phyloP scores from a whole-genome alignment of 1,284 basidiomycete species.

The Leccinum griseonigrum region DNA sequence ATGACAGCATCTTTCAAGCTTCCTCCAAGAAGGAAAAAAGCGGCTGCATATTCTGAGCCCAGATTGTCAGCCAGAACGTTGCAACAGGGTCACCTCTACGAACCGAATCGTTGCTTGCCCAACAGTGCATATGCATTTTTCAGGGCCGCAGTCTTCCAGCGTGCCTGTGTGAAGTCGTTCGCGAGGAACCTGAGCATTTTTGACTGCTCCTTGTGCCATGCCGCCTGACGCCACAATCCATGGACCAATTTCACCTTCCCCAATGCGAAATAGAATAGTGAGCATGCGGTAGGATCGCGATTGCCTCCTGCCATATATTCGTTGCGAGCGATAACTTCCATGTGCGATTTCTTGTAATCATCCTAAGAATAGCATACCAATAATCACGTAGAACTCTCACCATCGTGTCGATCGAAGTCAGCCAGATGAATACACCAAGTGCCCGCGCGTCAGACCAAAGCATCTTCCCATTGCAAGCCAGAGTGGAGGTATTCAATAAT shows the following conservation, averaged over 20 bases:
- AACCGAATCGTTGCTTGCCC: slow-evolving; percentile 90
- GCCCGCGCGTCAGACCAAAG: slow-evolving; percentile 85
- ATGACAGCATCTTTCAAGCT: slow-evolving; percentile 89
- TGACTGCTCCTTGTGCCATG: slow-evolving; percentile 89
- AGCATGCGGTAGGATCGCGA: slow-evolving; percentile 87
- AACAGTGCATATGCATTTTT: slow-evolving; percentile 97
- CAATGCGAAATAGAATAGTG: slow-evolving; percentile 92
- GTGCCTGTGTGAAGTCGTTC: slow-evolving; percentile 84
- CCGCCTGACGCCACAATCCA: slow-evolving; percentile 93
- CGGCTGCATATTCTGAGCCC: slow-evolving; percentile 85
- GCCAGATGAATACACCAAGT: slow-evolving; percentile 87
- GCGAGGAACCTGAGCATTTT: slow-evolving; percentile 91
- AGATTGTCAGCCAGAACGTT: slow-evolving; percentile 9
- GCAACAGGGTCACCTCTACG: slow-evolving; percentile 25
- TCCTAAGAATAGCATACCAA: slow-evolving; percentile 3
- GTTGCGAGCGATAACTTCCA: slow-evolving; percentile 91
- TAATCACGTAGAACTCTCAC: slow-evolving; percentile 44
- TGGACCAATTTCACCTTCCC: slow-evolving; percentile 91
- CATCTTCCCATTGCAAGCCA: slow-evolving; percentile 81
- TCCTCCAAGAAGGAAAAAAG: slow-evolving; percentile 93
- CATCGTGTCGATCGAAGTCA: slow-evolving; percentile 73
- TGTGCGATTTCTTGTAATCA: slow-evolving; percentile 60
- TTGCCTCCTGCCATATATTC: slow-evolving; percentile 85
- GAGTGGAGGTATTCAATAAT: slow-evolving; percentile 67
- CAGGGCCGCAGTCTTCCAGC: slow-evolving; percentile 91